Evolutionary conservation across 768 basidiomycete species (phyloP).

Genomic region (Leccinum truebloodii): DNA sequence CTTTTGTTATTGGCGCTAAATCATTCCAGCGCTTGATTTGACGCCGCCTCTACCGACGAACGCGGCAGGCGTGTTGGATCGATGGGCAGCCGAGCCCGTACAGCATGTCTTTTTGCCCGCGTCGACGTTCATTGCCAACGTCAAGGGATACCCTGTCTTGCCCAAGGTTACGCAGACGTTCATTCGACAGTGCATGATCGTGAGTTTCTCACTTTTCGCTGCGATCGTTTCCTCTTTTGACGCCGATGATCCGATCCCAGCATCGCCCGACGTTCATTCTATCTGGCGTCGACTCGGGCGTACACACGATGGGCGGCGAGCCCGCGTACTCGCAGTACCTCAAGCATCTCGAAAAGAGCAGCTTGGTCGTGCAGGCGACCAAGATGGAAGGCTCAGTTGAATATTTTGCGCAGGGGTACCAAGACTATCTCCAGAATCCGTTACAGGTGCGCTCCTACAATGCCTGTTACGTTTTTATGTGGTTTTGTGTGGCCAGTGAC

Average conservation of each 20-base stretch:
- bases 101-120: slow-evolving; percentile 86
- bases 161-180: slow-evolving; percentile 92
- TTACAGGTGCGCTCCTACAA: slow-evolving; percentile 60
- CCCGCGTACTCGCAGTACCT: slow-evolving; percentile 90
- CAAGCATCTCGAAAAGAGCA: slow-evolving; percentile 78
- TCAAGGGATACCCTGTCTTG: slow-evolving; percentile 95
- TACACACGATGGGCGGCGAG: slow-evolving; percentile 83
- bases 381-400: slow-evolving; percentile 77
- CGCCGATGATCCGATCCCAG: slow-evolving; percentile 41
- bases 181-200: slow-evolving; percentile 87
- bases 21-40: slow-evolving; percentile 82
- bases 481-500: not conserved
- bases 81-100: slow-evolving; percentile 96
- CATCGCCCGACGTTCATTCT: slow-evolving; percentile 86
- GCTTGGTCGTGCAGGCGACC: slow-evolving; percentile 61
- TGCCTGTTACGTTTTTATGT: not conserved
- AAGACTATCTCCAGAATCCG: slow-evolving; percentile 94
- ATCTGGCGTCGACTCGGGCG: slow-evolving; percentile 58
- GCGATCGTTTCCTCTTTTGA: too few relatives aligned
- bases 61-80: slow-evolving; percentile 68
- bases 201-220: slow-evolving; percentile 33
- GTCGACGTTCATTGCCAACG: slow-evolving; percentile 90
- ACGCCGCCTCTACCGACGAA: slow-evolving; percentile 84
- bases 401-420: slow-evolving; percentile 89
- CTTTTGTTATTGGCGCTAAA: not conserved